phyloP scores from a whole-genome alignment of 2,329 filamentous ascomycete species.

The Diaporthe sp. region DNA sequence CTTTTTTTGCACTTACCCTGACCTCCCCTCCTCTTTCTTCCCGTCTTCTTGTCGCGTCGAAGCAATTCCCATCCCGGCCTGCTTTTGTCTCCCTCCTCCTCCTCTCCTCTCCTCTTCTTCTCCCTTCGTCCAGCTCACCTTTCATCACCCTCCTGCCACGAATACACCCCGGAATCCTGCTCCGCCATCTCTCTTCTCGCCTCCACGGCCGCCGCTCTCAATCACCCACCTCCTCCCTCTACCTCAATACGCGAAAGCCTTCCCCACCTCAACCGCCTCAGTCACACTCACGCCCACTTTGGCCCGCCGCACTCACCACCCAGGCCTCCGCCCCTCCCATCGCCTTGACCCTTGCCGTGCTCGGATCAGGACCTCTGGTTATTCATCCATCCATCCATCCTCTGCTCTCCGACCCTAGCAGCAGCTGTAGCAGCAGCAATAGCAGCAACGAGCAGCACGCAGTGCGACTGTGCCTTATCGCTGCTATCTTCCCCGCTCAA shows the following conservation, averaged over 20 bases:
- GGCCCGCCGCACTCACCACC: conserved; percentile 4
- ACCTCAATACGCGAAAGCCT: conserved; percentile 13
- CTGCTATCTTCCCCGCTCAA: conserved; percentile 40
- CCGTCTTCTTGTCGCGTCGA: conserved; percentile 36
- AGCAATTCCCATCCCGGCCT: conserved; percentile 35
- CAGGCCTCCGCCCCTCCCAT: neutral
- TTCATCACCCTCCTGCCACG: conserved; percentile 39
- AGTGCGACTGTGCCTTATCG: conserved; percentile 35
- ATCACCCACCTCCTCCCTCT: conserved; percentile 41
- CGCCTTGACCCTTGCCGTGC: conserved; percentile 14
- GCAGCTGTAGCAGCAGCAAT: conserved; percentile 6
- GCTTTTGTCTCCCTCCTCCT: conserved; percentile 46
- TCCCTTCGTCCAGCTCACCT: conserved; percentile 43
- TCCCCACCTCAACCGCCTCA: conserved; percentile 28
- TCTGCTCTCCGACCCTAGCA: neutral
- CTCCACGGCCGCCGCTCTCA: conserved; percentile 40
- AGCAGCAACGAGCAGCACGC: conserved; percentile 24
- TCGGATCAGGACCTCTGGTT: neutral
- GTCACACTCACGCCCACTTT: conserved; percentile 41
- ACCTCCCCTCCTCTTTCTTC: conserved; percentile 43
- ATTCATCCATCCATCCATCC: neutral
- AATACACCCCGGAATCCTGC: conserved; percentile 34
- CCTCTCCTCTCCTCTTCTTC: conserved; percentile 44
- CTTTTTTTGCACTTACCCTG: conserved; percentile 27
- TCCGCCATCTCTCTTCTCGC: conserved; percentile 42